Conservation (phyloP, 352 stramenopile species). For the Nannochloropsis limnetica region DNA sequence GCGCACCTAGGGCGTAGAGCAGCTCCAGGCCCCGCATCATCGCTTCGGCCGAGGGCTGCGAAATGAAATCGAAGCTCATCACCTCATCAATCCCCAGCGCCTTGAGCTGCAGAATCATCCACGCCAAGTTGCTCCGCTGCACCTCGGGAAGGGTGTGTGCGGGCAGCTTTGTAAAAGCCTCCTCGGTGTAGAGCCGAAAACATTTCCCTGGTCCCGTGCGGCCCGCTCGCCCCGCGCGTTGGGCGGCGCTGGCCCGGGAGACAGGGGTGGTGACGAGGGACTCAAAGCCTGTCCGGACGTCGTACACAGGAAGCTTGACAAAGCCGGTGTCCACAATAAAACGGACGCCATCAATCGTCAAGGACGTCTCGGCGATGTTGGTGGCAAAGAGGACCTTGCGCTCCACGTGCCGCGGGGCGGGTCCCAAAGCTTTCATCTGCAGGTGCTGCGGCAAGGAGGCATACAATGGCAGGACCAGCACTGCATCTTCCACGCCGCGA, state of each 20-base stretch:
- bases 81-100: slow-evolving; percentile 99
- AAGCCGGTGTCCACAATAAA: slow-evolving; percentile 81
- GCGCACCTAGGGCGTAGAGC: slow-evolving; percentile 87
- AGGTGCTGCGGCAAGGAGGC: slow-evolving; percentile 42
- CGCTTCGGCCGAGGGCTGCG: slow-evolving; percentile 89
- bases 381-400: slow-evolving; percentile 98
- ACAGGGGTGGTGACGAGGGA: slow-evolving; percentile 96
- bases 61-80: slow-evolving; percentile 98
- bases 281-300: slow-evolving; percentile 97
- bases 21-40: slow-evolving; percentile 87
- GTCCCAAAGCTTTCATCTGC: slow-evolving; percentile 48
- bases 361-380: slow-evolving; percentile 98
- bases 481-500: slow-evolving; percentile 19
- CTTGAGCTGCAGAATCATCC: slow-evolving; percentile 97
- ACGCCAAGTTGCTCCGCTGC: slow-evolving; percentile 93
- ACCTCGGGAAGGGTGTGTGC: slow-evolving; percentile 97
- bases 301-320: slow-evolving; percentile 98
- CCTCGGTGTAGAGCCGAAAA: slow-evolving; percentile 97
- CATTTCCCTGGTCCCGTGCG: slow-evolving; percentile 97
- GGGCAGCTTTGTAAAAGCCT: slow-evolving; percentile 74
- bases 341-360: slow-evolving; percentile 97
- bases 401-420: slow-evolving; percentile 58
- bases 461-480: slow-evolving; percentile 44
- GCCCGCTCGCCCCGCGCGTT: slow-evolving; percentile 90
- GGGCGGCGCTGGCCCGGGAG: slow-evolving; percentile 90